A percentile compares a stretch with the other conserved stretches of the same genome.
Evolutionary conservation across 306 rosid species (phyloP).

Genomic region (Rosa persica): DNA sequence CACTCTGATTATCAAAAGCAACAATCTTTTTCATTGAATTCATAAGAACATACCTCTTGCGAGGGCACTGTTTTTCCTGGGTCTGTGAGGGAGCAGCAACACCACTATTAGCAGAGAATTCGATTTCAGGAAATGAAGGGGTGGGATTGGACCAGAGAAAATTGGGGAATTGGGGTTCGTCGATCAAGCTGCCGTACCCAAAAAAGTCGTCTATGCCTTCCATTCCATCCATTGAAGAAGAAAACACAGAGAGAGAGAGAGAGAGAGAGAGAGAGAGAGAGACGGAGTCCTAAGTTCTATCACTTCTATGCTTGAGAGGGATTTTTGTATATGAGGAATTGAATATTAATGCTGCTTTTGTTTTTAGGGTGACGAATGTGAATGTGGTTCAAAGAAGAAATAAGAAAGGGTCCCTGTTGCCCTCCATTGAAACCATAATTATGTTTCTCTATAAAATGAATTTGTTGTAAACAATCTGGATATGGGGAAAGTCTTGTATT

Average conservation of each 20-base stretch:
- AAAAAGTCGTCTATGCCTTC: constrained; percentile 11
- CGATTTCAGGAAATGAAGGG: constrained; percentile 40
- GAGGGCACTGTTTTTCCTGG: constrained; percentile 37
- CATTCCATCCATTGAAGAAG: constrained; percentile 29
- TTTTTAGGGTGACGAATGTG: constrained; percentile 3
- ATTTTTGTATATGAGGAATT: not conserved
- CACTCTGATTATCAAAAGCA: not conserved
- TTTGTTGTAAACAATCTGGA: not conserved
- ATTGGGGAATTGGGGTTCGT: constrained; percentile 43
- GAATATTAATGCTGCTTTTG: not conserved
- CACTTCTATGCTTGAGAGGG: not conserved
- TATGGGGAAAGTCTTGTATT: not conserved
- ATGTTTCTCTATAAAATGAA: not conserved
- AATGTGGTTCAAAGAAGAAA: not conserved
- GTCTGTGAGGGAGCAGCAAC: constrained; percentile 25
- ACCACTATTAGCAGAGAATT: constrained; percentile 39
- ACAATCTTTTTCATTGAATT: not conserved
- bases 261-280: constrained; percentile 5
- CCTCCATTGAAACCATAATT: not conserved
- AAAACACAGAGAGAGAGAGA: not conserved
- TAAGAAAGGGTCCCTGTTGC: not conserved
- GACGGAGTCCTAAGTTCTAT: not conserved
- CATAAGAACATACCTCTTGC: constrained; percentile 57
- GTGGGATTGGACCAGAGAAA: constrained; percentile 55
- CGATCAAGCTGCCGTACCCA: constrained; percentile 17